A percentile compares a stretch with the other conserved stretches of the same genome.
Evolutionary conservation across 495 filamentous ascomycete species (phyloP).

Genomic region (Annulohypoxylon maeteangense): DNA sequence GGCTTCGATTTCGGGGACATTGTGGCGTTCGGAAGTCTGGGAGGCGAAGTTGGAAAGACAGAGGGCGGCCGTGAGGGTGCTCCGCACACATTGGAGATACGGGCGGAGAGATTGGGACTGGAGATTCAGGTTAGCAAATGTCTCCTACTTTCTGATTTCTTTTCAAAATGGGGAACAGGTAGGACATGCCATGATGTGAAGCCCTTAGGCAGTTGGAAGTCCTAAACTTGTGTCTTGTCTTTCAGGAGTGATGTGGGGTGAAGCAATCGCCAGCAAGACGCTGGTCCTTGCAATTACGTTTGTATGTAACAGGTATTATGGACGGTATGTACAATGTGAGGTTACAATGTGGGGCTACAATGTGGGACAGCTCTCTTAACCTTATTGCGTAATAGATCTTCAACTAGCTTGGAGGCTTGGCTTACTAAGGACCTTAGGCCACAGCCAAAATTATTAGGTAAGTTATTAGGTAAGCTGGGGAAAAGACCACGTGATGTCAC

Average conservation of each 20-base stretch:
- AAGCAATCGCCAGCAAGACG: conserved; percentile 36
- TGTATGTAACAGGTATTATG: not conserved
- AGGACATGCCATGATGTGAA: conserved; percentile 38
- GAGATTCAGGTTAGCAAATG: conserved; percentile 19
- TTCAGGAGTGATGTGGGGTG: conserved; percentile 27
- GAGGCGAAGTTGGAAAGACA: conserved; percentile 97
- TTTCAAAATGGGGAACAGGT: not conserved
- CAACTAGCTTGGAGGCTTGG: not conserved
- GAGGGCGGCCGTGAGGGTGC: conserved; percentile 91
- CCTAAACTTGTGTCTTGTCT: conserved; percentile 16
- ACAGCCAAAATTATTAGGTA: not conserved
- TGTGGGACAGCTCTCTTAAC: not conserved
- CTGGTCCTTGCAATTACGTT: conserved; percentile 16
- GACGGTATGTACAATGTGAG: not conserved
- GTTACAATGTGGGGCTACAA: conserved; percentile 26
- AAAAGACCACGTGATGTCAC: conserved; percentile 1
- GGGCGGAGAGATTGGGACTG: conserved; percentile 98
- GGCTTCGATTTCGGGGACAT: conserved; percentile 97
- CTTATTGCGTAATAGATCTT: not conserved
- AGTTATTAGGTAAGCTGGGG: not conserved
- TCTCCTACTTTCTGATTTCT: not conserved
- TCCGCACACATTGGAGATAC: conserved; percentile 96
- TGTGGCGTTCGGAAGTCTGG: conserved; percentile 94
- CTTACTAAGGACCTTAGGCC: not conserved
- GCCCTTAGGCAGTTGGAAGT: conserved; percentile 3